Conservation (phyloP, 73 alveolate genomes). For the Breviolum minutum region DNA sequence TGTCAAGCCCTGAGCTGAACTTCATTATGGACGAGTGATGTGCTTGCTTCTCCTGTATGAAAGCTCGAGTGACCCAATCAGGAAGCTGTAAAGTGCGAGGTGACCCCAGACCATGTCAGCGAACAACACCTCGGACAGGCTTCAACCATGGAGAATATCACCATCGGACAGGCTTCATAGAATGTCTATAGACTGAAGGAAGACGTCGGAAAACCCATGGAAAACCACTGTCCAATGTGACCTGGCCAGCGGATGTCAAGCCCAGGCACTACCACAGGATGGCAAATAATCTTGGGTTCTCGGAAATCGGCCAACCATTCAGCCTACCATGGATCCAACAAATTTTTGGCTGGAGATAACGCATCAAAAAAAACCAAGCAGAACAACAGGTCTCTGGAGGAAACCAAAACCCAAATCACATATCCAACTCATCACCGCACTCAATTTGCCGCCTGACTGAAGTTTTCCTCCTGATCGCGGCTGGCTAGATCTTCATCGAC, state of each 20-base stretch:
- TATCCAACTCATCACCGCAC: no score
- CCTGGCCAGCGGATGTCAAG: no score
- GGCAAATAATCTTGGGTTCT: conserved; percentile 76
- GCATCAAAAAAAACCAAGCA: no score
- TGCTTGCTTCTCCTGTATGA: not conserved
- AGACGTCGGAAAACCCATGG: no score
- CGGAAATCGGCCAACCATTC: conserved; percentile 40
- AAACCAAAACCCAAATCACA: not conserved
- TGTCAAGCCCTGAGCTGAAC: no score
- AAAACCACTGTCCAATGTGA: no score
- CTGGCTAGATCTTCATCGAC: no score
- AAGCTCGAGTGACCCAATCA: conserved; percentile 36
- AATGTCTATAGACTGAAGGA: no score
- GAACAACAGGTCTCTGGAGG: not conserved
- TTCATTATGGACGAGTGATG: no score
- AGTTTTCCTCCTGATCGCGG: conserved; percentile 30
- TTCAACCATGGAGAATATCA: not conserved
- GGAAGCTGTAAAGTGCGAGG: conserved; percentile 63
- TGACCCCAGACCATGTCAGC: conserved; percentile 80
- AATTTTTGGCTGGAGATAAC: not conserved
- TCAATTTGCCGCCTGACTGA: conserved; percentile 34
- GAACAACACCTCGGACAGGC: conserved; percentile 40
- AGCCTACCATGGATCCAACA: conserved; percentile 1
- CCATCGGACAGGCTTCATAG: no score
- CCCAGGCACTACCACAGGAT: conserved; percentile 64